phyloP scores from a whole-genome alignment of 2,329 filamentous ascomycete species.

The Colletotrichum sp. region DNA sequence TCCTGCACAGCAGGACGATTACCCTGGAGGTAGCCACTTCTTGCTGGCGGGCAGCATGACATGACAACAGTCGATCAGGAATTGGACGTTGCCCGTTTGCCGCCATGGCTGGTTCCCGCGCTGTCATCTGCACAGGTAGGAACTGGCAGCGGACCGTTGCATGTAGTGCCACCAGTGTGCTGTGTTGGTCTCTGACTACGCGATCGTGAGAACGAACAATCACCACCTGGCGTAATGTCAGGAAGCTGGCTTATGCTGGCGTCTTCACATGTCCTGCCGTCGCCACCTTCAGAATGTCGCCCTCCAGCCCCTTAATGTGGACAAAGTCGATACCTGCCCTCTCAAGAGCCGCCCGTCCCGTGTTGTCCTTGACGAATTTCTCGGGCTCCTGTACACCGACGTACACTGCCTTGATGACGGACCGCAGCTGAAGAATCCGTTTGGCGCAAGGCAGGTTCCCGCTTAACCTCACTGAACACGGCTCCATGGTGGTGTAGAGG shows the following conservation, averaged over 20 bases:
- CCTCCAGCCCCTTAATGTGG: constrained; percentile 76
- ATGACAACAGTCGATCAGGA: neutral
- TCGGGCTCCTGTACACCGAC: constrained; percentile 89
- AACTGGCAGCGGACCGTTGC: neutral
- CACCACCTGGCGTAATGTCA: neutral
- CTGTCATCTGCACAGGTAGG: neutral
- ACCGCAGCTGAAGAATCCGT: constrained; percentile 69
- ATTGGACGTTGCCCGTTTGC: neutral
- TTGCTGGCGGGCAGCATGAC: neutral
- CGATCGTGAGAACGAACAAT: neutral
- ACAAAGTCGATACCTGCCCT: constrained; percentile 76
- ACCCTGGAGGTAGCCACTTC: neutral
- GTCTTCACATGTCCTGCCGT: constrained; percentile 74
- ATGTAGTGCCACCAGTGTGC: neutral
- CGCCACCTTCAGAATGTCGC: constrained; percentile 81
- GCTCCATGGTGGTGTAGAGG: constrained; percentile 94
- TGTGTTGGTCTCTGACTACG: neutral
- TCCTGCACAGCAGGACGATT: neutral
- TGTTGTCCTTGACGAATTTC: constrained; percentile 85
- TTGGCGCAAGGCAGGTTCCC: constrained; percentile 81
- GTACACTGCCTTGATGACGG: constrained; percentile 77
- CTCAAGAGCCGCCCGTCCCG: constrained; percentile 72
- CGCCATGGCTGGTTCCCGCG: neutral
- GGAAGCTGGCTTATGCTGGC: neutral
- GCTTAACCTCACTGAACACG: constrained; percentile 75